phyloP scores from a whole-genome alignment of 2,329 filamentous ascomycete species.

The Penicillium palitans region DNA sequence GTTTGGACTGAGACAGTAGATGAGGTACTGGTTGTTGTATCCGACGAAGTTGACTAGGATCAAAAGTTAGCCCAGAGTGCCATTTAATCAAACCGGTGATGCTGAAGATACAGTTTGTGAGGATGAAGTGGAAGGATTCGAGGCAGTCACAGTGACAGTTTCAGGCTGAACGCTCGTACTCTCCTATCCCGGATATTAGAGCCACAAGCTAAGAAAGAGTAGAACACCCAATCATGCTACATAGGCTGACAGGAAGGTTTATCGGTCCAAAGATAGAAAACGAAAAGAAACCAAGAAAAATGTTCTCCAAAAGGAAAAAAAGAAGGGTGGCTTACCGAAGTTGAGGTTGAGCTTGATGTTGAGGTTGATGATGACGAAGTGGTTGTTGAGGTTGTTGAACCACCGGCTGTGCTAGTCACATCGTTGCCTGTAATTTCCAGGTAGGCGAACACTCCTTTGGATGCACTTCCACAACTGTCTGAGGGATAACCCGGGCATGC shows the following conservation, averaged over 20 bases:
- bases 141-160: constrained; percentile 18
- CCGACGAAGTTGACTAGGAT: constrained; percentile 14
- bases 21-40: constrained; percentile 17
- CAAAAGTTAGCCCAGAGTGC: constrained; percentile 10
- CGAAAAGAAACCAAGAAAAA: constrained; percentile 8
- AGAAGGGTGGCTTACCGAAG: constrained; percentile 27
- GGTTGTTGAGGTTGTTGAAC: constrained; percentile 14
- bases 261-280: neutral
- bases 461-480: constrained; percentile 47
- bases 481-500: constrained; percentile 50
- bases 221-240: neutral
- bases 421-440: constrained; percentile 37
- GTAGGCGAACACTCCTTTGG: constrained; percentile 46
- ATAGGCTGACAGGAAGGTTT: neutral
- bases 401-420: constrained; percentile 36
- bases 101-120: constrained; percentile 15
- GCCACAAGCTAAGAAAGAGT: constrained; percentile 15
- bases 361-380: constrained; percentile 20
- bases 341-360: constrained; percentile 15
- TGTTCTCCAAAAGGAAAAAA: neutral
- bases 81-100: neutral
- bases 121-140: neutral
- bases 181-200: constrained; percentile 24
- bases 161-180: constrained; percentile 19
- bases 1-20: constrained; percentile 25